These are phyloP conservation scores for Epichloe typhina DNA, from an alignment of 2,329 filamentous ascomycete genomes.

Conservation along the genomic window DNA sequence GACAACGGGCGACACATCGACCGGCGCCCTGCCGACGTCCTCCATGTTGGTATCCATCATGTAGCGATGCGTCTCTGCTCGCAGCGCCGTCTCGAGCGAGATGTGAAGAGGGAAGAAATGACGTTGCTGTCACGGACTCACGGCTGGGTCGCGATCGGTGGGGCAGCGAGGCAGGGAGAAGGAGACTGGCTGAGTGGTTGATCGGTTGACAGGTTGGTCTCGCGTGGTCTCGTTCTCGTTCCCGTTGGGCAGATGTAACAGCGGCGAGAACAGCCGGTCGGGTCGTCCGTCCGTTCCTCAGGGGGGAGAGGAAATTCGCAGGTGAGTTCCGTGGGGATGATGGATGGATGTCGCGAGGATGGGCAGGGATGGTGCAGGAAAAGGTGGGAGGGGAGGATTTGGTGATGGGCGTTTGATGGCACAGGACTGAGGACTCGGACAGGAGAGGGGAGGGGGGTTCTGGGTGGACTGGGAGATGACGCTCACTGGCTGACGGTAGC, in stretches of 20 bases:
- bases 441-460: neutral
- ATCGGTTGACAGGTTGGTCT: too few species aligned
- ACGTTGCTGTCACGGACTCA: slow-evolving; percentile 15
- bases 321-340: slow-evolving; percentile 1
- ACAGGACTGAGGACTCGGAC: neutral
- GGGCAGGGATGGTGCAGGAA: slow-evolving; percentile 5
- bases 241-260: neutral
- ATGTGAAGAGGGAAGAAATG: slow-evolving; percentile 13
- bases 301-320: neutral
- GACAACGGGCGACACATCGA: slow-evolving; percentile 60
- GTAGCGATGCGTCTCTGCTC: slow-evolving; percentile 8
- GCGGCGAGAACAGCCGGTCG: neutral
- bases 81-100: slow-evolving; percentile 10
- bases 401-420: neutral
- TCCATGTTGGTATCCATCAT: slow-evolving; percentile 98
- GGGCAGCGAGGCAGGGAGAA: slow-evolving; percentile 7
- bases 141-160: slow-evolving; percentile 9
- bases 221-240: neutral
- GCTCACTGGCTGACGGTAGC: neutral
- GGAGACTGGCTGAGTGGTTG: too few species aligned
- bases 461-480: too few species aligned
- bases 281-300: neutral
- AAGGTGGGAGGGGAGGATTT: neutral
- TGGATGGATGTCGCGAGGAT: neutral
- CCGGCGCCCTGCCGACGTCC: slow-evolving; percentile 79